These are phyloP conservation scores for Aureobasidium vineae DNA, from an alignment of 2,329 filamentous ascomycete genomes.

Conservation along the genomic window DNA sequence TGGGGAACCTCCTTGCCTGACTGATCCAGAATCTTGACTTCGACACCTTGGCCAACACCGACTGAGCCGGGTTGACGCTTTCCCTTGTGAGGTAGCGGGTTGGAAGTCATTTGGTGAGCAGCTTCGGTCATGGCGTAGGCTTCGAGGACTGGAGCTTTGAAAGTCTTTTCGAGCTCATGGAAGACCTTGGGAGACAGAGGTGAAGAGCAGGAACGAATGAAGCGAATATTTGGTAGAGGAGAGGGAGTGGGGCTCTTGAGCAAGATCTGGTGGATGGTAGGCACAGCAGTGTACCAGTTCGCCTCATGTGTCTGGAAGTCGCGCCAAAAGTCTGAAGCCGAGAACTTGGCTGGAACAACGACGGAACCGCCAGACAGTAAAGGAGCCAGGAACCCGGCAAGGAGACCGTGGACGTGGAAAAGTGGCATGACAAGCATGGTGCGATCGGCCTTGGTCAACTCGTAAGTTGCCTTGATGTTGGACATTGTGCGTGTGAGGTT, in stretches of 20 bases:
- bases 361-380: slow-evolving; percentile 74
- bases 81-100: slow-evolving; percentile 59
- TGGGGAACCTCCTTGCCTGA: slow-evolving; percentile 65
- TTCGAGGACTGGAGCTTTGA: slow-evolving; percentile 78
- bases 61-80: slow-evolving; percentile 79
- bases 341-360: slow-evolving; percentile 76
- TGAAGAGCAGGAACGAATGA: slow-evolving; percentile 84
- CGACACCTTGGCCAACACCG: slow-evolving; percentile 78
- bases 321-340: slow-evolving; percentile 76
- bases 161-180: slow-evolving; percentile 71
- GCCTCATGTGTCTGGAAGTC: slow-evolving; percentile 72
- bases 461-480: slow-evolving; percentile 77
- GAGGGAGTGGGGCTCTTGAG: slow-evolving; percentile 68
- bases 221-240: slow-evolving; percentile 71
- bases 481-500: slow-evolving; percentile 79
- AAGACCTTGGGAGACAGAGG: slow-evolving; percentile 80
- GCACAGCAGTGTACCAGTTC: slow-evolving; percentile 93
- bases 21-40: slow-evolving; percentile 72
- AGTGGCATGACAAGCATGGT: slow-evolving; percentile 88
- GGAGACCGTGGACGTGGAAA: slow-evolving; percentile 86
- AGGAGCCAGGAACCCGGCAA: slow-evolving; percentile 77
- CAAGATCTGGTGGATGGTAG: slow-evolving; percentile 87
- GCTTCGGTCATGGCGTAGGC: slow-evolving; percentile 94
- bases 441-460: slow-evolving; percentile 67
- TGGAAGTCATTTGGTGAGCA: slow-evolving; percentile 78